Percentiles rank a stretch among this genome's conserved stretches.
Evolutionary conservation across 2,329 filamentous ascomycete species (phyloP).

Genomic region (Arthroderma uncinatum): DNA sequence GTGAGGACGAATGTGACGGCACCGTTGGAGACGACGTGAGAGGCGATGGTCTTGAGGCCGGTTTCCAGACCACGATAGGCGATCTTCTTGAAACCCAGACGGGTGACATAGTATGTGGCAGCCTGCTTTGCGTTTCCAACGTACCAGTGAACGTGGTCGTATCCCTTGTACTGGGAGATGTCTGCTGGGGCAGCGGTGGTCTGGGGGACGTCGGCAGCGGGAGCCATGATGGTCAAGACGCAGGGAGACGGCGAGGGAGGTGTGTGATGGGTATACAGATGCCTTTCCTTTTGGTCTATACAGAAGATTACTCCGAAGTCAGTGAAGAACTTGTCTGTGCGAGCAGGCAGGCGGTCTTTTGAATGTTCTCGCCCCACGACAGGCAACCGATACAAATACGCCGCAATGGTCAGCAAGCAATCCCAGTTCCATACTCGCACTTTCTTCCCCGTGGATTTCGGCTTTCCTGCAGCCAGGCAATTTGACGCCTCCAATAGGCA

Average conservation of each 20-base stretch:
- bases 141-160: constrained; percentile 92
- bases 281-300: background rate
- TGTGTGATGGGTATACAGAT: background rate
- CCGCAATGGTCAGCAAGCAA: constrained; percentile 2
- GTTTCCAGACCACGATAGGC: constrained; percentile 86
- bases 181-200: constrained; percentile 17
- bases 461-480: constrained; percentile 1
- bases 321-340: background rate
- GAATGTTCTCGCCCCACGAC: background rate
- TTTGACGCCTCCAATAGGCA: background rate
- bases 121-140: constrained; percentile 96
- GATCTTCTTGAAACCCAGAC: constrained; percentile 73
- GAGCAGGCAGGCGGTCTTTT: background rate
- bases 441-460: background rate
- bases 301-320: background rate
- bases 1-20: constrained; percentile 35
- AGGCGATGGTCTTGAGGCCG: constrained; percentile 66
- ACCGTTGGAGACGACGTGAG: constrained; percentile 53
- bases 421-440: background rate
- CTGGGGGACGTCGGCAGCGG: constrained; percentile 23
- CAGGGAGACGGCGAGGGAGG: background rate
- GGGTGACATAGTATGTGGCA: constrained; percentile 73
- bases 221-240: constrained; percentile 8
- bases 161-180: constrained; percentile 53
- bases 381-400: background rate